Percentiles rank a stretch among this genome's conserved stretches.
These are phyloP conservation scores for Mortierella sp. DNA, from an alignment of 371 early-diverging fungal genomes.

Conservation along the genomic window DNA sequence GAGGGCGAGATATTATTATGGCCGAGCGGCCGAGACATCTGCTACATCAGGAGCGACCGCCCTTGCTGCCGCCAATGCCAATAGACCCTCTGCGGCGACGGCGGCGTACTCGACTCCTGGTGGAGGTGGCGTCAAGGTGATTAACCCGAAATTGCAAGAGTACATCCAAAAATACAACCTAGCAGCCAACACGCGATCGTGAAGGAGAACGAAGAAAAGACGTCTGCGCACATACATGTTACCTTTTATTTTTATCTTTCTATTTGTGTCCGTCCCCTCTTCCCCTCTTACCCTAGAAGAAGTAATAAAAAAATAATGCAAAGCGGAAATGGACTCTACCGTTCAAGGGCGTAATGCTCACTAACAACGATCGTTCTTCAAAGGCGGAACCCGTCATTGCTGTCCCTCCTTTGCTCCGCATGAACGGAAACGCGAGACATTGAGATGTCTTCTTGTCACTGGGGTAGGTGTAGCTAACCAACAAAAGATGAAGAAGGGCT, in stretches of 20 bases:
- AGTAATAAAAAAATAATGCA: too few species aligned
- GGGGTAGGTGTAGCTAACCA: background rate
- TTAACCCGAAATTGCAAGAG: slow-evolving; percentile 51
- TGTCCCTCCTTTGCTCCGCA: background rate
- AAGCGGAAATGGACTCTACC: too few species aligned
- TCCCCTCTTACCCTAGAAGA: too few species aligned
- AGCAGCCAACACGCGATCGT: slow-evolving; percentile 34
- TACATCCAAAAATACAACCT: slow-evolving; percentile 57
- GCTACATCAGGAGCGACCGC: slow-evolving; percentile 2
- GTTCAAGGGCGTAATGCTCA: too few species aligned
- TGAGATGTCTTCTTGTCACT: background rate
- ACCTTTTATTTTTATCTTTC: background rate
- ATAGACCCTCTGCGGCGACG: background rate
- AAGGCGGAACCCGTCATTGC: background rate
- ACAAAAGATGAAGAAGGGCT: background rate
- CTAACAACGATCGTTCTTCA: background rate
- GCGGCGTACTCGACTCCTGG: background rate
- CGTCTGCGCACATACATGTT: background rate
- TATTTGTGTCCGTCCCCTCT: background rate
- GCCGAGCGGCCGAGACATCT: slow-evolving; percentile 1
- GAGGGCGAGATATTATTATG: slow-evolving; percentile 8
- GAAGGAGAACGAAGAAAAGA: too few species aligned
- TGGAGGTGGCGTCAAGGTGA: slow-evolving; percentile 21
- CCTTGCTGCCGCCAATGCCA: background rate
- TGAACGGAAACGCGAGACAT: background rate